These are phyloP conservation scores for Scedosporium dehoogii DNA, from an alignment of 2,329 filamentous ascomycete species.

Conservation along the genomic window DNA sequence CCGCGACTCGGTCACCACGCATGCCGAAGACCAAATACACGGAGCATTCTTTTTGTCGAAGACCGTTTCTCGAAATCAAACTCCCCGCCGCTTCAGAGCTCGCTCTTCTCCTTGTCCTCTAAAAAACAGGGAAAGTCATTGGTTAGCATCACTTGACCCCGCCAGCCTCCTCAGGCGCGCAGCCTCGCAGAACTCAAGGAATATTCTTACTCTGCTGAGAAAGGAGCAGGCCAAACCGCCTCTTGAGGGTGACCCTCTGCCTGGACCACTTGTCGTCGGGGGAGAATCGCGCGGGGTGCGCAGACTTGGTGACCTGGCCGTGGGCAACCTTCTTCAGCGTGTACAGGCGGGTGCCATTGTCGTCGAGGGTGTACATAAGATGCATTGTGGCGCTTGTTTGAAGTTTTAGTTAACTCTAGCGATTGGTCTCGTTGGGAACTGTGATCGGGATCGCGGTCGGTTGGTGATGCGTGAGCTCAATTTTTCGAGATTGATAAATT, in stretches of 20 bases:
- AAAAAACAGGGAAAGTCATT: background rate
- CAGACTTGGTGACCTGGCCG: slow-evolving; percentile 86
- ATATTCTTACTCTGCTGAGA: slow-evolving; percentile 57
- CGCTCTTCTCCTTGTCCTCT: slow-evolving; percentile 6
- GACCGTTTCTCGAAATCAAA: background rate
- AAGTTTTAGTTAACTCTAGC: background rate
- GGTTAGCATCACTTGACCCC: background rate
- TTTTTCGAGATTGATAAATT: background rate
- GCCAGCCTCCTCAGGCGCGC: background rate
- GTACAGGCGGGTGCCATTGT: slow-evolving; percentile 79
- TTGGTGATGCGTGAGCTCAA: background rate
- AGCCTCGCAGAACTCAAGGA: background rate
- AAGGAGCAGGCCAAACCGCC: slow-evolving; percentile 78
- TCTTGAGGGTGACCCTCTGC: slow-evolving; percentile 91
- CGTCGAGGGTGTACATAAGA: slow-evolving; percentile 75
- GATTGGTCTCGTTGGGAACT: background rate
- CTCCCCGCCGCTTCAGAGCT: background rate
- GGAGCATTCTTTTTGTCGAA: background rate
- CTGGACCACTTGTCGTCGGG: slow-evolving; percentile 98
- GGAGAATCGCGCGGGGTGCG: slow-evolving; percentile 91
- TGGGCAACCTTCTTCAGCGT: slow-evolving; percentile 84
- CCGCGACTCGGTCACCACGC: too few relatives aligned
- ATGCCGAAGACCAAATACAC: too few relatives aligned
- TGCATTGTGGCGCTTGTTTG: slow-evolving; percentile 33
- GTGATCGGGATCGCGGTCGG: background rate